phyloP scores from a whole-genome alignment of 345 rosid species.

The Triadica sebifera region DNA sequence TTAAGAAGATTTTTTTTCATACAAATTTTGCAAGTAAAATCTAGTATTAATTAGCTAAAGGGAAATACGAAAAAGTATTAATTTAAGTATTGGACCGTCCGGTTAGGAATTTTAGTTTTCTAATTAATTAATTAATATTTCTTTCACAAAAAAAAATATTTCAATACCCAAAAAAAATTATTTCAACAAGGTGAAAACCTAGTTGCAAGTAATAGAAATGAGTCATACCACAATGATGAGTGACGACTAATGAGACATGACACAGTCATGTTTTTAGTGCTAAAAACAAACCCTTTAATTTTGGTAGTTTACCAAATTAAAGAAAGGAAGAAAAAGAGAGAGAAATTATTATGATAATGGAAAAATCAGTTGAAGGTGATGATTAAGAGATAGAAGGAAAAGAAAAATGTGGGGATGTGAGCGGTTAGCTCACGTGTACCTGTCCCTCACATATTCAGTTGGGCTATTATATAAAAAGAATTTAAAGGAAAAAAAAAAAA shows the following conservation, averaged over 20 bases:
- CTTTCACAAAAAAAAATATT: too few relatives aligned
- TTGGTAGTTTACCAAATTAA: not conserved
- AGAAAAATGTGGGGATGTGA: conserved; percentile 44
- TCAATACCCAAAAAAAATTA: too few relatives aligned
- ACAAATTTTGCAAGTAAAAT: too few relatives aligned
- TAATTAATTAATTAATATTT: too few relatives aligned
- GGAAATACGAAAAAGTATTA: too few relatives aligned
- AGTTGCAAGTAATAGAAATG: not conserved
- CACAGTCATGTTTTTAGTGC: conserved; percentile 16
- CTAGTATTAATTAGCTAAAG: too few relatives aligned
- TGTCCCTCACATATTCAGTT: conserved; percentile 44
- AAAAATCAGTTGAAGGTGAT: conserved; percentile 42
- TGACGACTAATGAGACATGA: conserved; percentile 8
- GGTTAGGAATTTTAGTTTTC: too few relatives aligned
- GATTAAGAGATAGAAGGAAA: conserved; percentile 45
- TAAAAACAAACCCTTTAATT: not conserved
- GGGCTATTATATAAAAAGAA: conserved; percentile 9
- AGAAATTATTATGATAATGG: conserved; percentile 4
- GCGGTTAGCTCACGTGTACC: conserved; percentile 92
- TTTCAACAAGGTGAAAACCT: too few relatives aligned
- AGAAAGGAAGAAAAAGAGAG: not conserved
- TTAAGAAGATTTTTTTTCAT: too few relatives aligned
- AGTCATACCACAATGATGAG: conserved; percentile 18
- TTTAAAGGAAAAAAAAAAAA: conserved; percentile 5
- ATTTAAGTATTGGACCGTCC: too few relatives aligned